Conservation (phyloP, 139 green algal genomes). For the Chara braunii region DNA sequence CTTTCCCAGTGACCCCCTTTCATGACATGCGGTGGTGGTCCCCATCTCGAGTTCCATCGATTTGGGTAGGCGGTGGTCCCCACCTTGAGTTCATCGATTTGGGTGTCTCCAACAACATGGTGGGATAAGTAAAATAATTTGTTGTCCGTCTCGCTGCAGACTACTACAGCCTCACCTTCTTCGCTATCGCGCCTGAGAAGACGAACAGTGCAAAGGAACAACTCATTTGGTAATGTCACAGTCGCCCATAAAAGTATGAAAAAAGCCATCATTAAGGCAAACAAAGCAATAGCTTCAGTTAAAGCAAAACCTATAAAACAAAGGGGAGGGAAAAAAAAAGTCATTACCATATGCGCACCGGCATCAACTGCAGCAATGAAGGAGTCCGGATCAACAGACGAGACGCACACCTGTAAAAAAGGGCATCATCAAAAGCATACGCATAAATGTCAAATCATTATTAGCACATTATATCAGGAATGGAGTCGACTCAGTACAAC, state of each 20-base stretch:
- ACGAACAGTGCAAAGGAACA: background rate
- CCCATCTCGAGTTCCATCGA: no score
- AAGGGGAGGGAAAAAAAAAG: background rate
- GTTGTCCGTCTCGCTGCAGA: no score
- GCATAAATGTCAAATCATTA: no score
- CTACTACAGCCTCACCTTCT: background rate
- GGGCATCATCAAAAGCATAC: no score
- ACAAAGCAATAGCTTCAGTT: background rate
- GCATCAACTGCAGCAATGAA: conserved; percentile 28
- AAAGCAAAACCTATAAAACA: background rate
- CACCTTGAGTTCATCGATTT: no score
- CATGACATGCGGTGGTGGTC: no score
- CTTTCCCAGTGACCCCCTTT: no score
- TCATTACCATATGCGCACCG: conserved; percentile 37
- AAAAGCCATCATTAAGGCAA: background rate
- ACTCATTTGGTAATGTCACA: background rate
- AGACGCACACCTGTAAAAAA: conserved; percentile 37
- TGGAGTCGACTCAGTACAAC: no score
- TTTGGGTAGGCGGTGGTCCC: no score
- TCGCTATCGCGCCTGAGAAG: background rate
- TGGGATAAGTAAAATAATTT: no score
- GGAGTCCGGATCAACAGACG: conserved; percentile 18
- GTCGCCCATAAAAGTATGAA: background rate
- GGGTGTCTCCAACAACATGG: no score
- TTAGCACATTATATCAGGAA: no score